phyloP scores from a whole-genome alignment of 1,284 basidiomycete genomes.

The Sporisorium sorghi region DNA sequence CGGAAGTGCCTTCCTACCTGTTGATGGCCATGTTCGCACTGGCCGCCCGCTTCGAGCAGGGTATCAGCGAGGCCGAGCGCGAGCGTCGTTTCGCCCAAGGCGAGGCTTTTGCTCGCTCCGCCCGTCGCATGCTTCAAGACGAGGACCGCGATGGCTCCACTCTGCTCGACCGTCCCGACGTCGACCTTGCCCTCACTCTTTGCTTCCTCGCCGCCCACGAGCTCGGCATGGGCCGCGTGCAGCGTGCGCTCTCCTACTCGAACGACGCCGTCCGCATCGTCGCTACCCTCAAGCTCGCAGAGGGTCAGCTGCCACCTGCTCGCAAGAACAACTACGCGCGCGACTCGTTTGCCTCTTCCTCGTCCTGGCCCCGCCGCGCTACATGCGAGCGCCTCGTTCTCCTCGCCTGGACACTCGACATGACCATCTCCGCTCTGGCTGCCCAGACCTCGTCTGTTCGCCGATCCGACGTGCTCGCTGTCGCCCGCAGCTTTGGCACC shows the following conservation, averaged over 20 bases:
- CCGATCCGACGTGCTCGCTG: slow-evolving; percentile 39
- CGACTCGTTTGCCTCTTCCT: slow-evolving; percentile 36
- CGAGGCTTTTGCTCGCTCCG: slow-evolving; percentile 50
- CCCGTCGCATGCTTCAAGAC: slow-evolving; percentile 56
- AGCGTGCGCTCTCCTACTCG: slow-evolving; percentile 69
- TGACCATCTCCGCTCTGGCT: slow-evolving; percentile 38
- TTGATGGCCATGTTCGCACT: slow-evolving; percentile 71
- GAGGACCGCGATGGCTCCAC: slow-evolving; percentile 47
- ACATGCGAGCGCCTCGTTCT: slow-evolving; percentile 50
- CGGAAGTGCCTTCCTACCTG: slow-evolving; percentile 69
- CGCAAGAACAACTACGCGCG: slow-evolving; percentile 36
- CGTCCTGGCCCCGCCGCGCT: slow-evolving; percentile 38
- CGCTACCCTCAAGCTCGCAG: slow-evolving; percentile 40
- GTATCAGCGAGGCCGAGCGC: slow-evolving; percentile 40
- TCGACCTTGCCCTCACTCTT: slow-evolving; percentile 70
- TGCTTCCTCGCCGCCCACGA: slow-evolving; percentile 70
- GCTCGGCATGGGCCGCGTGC: slow-evolving; percentile 68
- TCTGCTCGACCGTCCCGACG: slow-evolving; percentile 53
- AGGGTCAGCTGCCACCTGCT: slow-evolving; percentile 30
- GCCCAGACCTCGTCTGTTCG: slow-evolving; percentile 38
- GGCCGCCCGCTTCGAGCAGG: slow-evolving; percentile 69
- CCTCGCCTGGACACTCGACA: slow-evolving; percentile 51
- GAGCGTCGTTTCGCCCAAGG: slow-evolving; percentile 46
- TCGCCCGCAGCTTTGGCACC: slow-evolving; percentile 60
- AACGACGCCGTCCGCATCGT: slow-evolving; percentile 47